Evolutionary conservation across 2,329 filamentous ascomycete genomes (phyloP).

Genomic region (Ustilaginoidea virens): DNA sequence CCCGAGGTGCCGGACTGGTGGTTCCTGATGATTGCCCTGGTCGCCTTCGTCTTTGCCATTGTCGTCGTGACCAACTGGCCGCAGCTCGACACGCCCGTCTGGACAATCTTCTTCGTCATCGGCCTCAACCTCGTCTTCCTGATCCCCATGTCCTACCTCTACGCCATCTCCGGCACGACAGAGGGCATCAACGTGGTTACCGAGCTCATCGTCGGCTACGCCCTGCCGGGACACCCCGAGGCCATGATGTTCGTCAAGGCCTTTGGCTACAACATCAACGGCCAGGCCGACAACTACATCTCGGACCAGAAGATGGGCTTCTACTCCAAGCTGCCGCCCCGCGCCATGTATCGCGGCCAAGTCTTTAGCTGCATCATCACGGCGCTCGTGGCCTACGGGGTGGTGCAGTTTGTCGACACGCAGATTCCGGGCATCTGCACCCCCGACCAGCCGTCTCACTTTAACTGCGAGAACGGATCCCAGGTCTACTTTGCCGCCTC

Average conservation of each 20-base stretch:
- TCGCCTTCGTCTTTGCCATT: slow-evolving; percentile 17
- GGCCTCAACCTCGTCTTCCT: slow-evolving; percentile 22
- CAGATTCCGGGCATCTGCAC: slow-evolving; percentile 17
- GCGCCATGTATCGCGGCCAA: slow-evolving; percentile 21
- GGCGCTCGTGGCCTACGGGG: slow-evolving; percentile 23
- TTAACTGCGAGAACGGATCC: slow-evolving; percentile 14
- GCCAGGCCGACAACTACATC: slow-evolving; percentile 25
- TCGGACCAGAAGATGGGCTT: slow-evolving; percentile 18
- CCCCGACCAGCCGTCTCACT: slow-evolving; percentile 15
- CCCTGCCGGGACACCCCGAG: slow-evolving; percentile 18
- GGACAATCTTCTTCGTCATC: slow-evolving; percentile 17
- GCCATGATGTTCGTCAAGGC: slow-evolving; percentile 35
- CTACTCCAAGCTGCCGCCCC: slow-evolving; percentile 17
- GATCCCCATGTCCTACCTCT: slow-evolving; percentile 24
- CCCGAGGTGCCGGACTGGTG: slow-evolving; percentile 34
- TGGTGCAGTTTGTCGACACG: slow-evolving; percentile 20
- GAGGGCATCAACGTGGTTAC: slow-evolving; percentile 33
- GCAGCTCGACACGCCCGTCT: slow-evolving; percentile 13
- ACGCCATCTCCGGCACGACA: slow-evolving; percentile 26
- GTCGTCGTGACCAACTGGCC: slow-evolving; percentile 15
- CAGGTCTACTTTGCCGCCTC: slow-evolving; percentile 18
- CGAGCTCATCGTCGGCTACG: slow-evolving; percentile 18
- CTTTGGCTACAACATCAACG: slow-evolving; percentile 25
- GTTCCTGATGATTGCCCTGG: slow-evolving; percentile 11
- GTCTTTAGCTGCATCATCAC: slow-evolving; percentile 25